Evolutionary conservation across 176 grass and related monocot genomes (phyloP).

Genomic region (Aechmea fasciata): DNA sequence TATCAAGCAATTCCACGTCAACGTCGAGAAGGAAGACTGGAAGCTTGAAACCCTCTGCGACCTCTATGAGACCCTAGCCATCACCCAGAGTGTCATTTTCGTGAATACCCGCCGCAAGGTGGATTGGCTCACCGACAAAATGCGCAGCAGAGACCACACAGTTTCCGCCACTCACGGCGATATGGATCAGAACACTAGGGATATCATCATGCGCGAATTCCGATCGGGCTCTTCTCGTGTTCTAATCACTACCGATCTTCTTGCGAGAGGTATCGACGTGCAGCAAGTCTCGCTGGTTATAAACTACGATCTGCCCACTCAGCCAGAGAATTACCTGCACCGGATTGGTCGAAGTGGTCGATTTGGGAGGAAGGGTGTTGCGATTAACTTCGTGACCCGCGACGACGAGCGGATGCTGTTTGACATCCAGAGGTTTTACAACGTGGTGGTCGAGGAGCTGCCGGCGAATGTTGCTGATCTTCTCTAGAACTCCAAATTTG

Average conservation of each 20-base stretch:
- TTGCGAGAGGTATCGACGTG: slow-evolving; percentile 77
- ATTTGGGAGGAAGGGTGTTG: slow-evolving; percentile 71
- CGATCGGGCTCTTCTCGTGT: slow-evolving; percentile 69
- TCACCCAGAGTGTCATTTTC: slow-evolving; percentile 81
- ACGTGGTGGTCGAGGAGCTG: slow-evolving; percentile 55
- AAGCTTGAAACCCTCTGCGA: slow-evolving; percentile 79
- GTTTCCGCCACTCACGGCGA: slow-evolving; percentile 68
- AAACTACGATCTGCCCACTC: slow-evolving; percentile 67
- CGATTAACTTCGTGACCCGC: slow-evolving; percentile 66
- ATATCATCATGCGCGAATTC: slow-evolving; percentile 91
- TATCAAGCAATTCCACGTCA: slow-evolving; percentile 80
- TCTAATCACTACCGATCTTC: slow-evolving; percentile 71
- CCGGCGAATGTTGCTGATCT: slow-evolving; percentile 66
- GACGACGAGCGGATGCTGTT: slow-evolving; percentile 69
- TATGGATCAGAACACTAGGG: slow-evolving; percentile 90
- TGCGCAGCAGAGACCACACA: slow-evolving; percentile 68
- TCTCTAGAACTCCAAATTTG: slow-evolving; percentile 15
- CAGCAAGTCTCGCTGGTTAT: slow-evolving; percentile 81
- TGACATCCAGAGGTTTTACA: slow-evolving; percentile 75
- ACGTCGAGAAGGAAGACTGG: slow-evolving; percentile 68
- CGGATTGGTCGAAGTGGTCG: slow-evolving; percentile 74
- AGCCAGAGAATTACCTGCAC: slow-evolving; percentile 78
- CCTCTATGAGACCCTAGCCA: slow-evolving; percentile 60
- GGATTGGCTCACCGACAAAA: slow-evolving; percentile 82
- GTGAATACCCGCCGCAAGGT: slow-evolving; percentile 83